Conservation (phyloP, 208 protist genomes). For the Porcisia deanei region DNA sequence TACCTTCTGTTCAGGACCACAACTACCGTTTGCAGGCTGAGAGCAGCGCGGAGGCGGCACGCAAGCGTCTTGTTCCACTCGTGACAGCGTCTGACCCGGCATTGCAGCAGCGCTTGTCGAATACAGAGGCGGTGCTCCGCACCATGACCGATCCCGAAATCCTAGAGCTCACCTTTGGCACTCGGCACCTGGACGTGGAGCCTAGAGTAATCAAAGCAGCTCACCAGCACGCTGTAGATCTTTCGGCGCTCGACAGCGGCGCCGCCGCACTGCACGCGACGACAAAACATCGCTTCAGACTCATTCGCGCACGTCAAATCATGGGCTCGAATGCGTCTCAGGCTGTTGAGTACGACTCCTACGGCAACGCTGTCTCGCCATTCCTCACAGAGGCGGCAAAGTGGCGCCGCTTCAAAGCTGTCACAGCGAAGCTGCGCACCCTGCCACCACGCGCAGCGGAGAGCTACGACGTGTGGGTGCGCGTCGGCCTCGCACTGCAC, state of each 20-base stretch:
- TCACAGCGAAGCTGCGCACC: slow-evolving; percentile 55
- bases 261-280: slow-evolving; percentile 30
- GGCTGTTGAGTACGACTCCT: slow-evolving; percentile 71
- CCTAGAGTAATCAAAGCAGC: slow-evolving; percentile 24
- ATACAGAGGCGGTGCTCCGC: slow-evolving; percentile 53
- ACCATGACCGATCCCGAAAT: slow-evolving; percentile 72
- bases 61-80: slow-evolving; percentile 50
- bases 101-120: slow-evolving; percentile 50
- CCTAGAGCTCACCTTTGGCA: slow-evolving; percentile 68
- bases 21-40: slow-evolving; percentile 13
- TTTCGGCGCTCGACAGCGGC: slow-evolving; percentile 9
- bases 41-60: slow-evolving; percentile 11
- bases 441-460: slow-evolving; percentile 62
- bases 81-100: slow-evolving; percentile 43
- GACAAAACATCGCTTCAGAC: slow-evolving; percentile 45
- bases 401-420: slow-evolving; percentile 68
- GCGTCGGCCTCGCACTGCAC: slow-evolving; percentile 81
- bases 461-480: slow-evolving; percentile 81
- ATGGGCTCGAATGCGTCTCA: slow-evolving; percentile 50
- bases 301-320: slow-evolving; percentile 51
- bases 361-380: slow-evolving; percentile 74
- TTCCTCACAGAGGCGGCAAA: slow-evolving; percentile 76
- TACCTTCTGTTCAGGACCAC: slow-evolving; percentile 34
- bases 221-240: slow-evolving; percentile 26
- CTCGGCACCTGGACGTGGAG: slow-evolving; percentile 42